A percentile compares a stretch with the other conserved stretches of the same genome.
Evolutionary conservation across 2,329 filamentous ascomycete species (phyloP).

Genomic region (Xylariomycetidae sp.): DNA sequence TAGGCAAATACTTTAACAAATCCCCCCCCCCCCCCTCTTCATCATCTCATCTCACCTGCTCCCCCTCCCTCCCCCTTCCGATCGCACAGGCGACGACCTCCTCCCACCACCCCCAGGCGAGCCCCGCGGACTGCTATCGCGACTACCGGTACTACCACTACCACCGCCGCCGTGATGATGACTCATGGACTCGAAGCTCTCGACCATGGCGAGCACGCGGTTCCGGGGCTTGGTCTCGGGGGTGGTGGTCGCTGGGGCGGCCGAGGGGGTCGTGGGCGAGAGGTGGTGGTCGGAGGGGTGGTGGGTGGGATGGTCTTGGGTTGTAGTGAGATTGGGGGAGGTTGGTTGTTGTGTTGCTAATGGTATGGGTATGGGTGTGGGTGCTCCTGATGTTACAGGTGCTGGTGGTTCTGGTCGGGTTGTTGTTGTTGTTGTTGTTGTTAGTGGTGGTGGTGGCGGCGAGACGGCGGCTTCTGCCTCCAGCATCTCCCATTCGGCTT

Average conservation of each 20-base stretch:
- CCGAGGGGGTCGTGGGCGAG: background rate
- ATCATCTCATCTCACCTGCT: background rate
- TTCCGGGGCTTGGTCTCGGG: slow-evolving; percentile 31
- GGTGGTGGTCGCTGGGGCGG: background rate
- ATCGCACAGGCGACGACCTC: background rate
- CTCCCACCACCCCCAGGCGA: too few relatives aligned
- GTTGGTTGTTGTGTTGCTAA: slow-evolving; percentile 1
- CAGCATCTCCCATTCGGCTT: slow-evolving; percentile 17
- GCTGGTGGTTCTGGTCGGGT: background rate
- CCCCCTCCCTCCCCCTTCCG: background rate
- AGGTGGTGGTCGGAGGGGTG: background rate
- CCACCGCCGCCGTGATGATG: slow-evolving; percentile 38
- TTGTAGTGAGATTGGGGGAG: too few relatives aligned
- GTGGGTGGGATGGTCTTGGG: too few relatives aligned
- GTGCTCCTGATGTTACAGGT: too few relatives aligned
- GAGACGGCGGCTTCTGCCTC: slow-evolving; percentile 5
- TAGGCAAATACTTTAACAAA: too few relatives aligned
- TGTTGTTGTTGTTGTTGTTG: slow-evolving; percentile 1
- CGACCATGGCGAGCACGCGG: slow-evolving; percentile 51
- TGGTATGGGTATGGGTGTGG: slow-evolving; percentile 4
- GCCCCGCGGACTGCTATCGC: background rate
- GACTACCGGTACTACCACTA: too few relatives aligned
- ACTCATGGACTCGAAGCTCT: slow-evolving; percentile 47
- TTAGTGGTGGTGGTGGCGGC: background rate
- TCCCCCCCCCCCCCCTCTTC: too few relatives aligned